Base-by-base conservation (phyloP, 805 yeast genomes). In the Barnettozyma salicaria region DNA sequence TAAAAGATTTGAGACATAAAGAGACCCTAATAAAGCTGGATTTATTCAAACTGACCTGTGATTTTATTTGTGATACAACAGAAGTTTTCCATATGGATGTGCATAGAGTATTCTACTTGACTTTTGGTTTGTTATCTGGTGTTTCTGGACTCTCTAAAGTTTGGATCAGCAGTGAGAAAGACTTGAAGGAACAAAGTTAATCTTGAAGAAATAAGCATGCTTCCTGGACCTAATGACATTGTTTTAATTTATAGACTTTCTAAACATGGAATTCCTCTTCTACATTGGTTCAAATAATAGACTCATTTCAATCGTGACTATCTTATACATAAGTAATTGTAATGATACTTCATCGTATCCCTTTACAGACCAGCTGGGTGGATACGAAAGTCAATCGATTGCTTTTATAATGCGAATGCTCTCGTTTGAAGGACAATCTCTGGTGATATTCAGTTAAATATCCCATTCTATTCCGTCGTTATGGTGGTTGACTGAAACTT, bases 31-130 rank as follows among this genome's bases (percentile, higher is more conserved):
- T 66, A 2, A 44, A 62, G 21, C 43, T 72, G 12, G 77, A 73
- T 44, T 29, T 73, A 1, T 42, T 58, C 3, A 65, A 70, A 45
- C 50, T 70, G 10, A 17, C 58, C 1, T 72, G 69, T 37, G 80
- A 74, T 52, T 61, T 70, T 27, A 48, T 60, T 9, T 74, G 70
- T 39, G 76, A 71, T 49, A 51, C 73, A 1, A 62, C 70, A 3
- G 70, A 63, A 39, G 64, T 73, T 10, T 71, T 72, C 42, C 51
- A 63, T 17, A 34, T 68, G 36, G 64, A 64, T 32, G 30, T 48
- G 2, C 34, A 37, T 21, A 50, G 53, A 24, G 36, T 39, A 3
- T 37, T 53, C 8, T 53, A 55, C 35, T 28, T 49, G 7, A 17
- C 42, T 2, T 34, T 37, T 38, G 59, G 59, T 20, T 36, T 43